These are phyloP conservation scores for Stemphylium lycopersici DNA, from an alignment of 2,329 filamentous ascomycete genomes.

Conservation along the genomic window DNA sequence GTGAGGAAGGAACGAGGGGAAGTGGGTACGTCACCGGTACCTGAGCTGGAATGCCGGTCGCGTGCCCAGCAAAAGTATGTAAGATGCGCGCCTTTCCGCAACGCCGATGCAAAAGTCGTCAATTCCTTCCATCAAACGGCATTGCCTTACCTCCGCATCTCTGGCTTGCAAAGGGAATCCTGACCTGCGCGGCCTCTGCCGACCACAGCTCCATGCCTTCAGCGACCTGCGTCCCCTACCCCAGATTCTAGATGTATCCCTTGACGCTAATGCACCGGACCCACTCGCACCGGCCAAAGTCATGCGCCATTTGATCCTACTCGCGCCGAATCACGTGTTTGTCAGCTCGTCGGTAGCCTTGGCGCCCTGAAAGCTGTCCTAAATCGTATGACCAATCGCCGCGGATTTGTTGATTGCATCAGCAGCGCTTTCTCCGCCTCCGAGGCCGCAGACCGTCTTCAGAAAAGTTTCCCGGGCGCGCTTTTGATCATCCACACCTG, in stretches of 20 bases:
- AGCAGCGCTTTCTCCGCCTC: conserved; percentile 31
- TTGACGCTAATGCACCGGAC: conserved; percentile 9
- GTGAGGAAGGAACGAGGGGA: conserved; percentile 4
- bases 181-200: neutral
- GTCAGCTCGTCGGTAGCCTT: neutral
- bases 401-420: conserved; percentile 10
- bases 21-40: conserved; percentile 21
- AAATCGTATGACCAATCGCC: conserved; percentile 19
- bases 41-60: conserved; percentile 17
- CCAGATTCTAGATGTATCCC: conserved; percentile 14
- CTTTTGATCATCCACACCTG: neutral
- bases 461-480: conserved; percentile 32
- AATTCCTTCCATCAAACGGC: neutral
- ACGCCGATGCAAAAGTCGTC: neutral
- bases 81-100: neutral
- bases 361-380: neutral
- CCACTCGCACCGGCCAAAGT: conserved; percentile 5
- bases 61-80: conserved; percentile 2
- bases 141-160: neutral
- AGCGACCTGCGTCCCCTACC: conserved; percentile 2
- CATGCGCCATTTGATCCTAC: neutral
- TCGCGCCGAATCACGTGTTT: conserved; percentile 10
- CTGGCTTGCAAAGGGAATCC: neutral
- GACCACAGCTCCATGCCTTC: neutral
- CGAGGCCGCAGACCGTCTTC: conserved; percentile 33